These are phyloP conservation scores for Thelephora ganbajun DNA, from an alignment of 768 basidiomycete genomes.

Conservation along the genomic window DNA sequence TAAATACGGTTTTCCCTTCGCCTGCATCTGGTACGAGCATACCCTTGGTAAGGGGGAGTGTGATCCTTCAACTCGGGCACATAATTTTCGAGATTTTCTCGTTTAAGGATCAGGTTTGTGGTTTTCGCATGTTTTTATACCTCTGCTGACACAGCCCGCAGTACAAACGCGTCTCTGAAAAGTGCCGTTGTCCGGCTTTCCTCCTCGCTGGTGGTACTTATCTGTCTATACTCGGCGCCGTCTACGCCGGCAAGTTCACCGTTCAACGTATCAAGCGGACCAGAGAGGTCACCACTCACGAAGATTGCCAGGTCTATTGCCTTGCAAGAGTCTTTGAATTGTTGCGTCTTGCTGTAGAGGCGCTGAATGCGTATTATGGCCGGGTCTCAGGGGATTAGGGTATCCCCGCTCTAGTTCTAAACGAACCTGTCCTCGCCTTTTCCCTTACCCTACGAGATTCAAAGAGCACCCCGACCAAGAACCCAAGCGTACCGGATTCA, in stretches of 20 bases:
- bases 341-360: no score
- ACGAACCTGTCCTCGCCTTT: no score
- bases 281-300: conserved; percentile 7
- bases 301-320: conserved; percentile 7
- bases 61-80: conserved; percentile 2
- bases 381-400: no score
- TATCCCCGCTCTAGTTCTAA: no score
- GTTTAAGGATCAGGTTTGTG: neutral
- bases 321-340: no score
- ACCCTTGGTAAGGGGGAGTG: neutral
- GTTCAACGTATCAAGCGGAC: conserved; percentile 7
- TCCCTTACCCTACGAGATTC: no score
- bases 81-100: neutral
- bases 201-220: conserved; percentile 1
- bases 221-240: conserved; percentile 3
- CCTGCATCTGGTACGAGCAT: neutral
- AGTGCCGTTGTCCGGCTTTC: conserved; percentile 6
- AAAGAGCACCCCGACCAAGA: no score
- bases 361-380: no score
- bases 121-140: no score
- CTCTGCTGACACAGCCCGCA: no score
- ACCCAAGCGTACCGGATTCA: no score
- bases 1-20: no score
- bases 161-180: neutral
- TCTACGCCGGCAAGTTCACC: conserved; percentile 4